A percentile compares a stretch with the other conserved stretches of the same genome.
phyloP scores from a whole-genome alignment of 208 protist species.

The Crithidia acanthocephali region DNA sequence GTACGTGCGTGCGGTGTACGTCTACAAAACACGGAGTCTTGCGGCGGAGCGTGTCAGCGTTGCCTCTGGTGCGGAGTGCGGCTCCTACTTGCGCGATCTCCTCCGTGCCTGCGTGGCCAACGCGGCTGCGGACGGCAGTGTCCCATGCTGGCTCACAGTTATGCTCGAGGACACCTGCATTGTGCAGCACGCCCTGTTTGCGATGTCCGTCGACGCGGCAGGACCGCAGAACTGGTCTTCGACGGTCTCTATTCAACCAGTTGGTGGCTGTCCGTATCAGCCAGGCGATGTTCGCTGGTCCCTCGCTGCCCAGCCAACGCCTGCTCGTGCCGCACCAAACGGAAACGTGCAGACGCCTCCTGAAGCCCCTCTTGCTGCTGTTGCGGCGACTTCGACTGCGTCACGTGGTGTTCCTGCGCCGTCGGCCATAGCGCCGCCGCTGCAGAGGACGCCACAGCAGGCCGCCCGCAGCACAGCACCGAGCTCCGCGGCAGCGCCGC shows the following conservation, averaged over 20 bases:
- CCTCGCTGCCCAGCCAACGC: background rate
- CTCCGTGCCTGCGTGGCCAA: conserved; percentile 17
- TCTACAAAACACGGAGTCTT: conserved; percentile 9
- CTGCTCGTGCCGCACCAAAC: background rate
- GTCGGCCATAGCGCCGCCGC: background rate
- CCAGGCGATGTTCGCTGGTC: conserved; percentile 13
- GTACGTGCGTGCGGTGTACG: conserved; percentile 46
- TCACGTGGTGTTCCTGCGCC: background rate
- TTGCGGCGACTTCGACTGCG: background rate
- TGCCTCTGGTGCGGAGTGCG: conserved; percentile 31
- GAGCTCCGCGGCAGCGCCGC: background rate
- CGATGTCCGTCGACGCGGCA: conserved; percentile 6
- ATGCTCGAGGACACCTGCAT: conserved; percentile 43
- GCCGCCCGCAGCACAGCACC: background rate
- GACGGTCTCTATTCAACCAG: background rate
- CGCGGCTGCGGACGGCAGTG: conserved; percentile 7
- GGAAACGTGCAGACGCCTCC: conserved; percentile 14
- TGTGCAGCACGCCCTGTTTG: conserved; percentile 50
- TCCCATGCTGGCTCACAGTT: conserved; percentile 57
- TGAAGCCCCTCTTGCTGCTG: background rate
- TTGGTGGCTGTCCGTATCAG: conserved; percentile 5
- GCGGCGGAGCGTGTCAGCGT: conserved; percentile 33
- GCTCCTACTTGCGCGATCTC: conserved; percentile 30
- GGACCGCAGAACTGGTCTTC: conserved; percentile 13
- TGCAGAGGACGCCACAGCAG: background rate